Conservation (phyloP, 179 eudicot genomes). For the Vitellaria paradoxa region DNA sequence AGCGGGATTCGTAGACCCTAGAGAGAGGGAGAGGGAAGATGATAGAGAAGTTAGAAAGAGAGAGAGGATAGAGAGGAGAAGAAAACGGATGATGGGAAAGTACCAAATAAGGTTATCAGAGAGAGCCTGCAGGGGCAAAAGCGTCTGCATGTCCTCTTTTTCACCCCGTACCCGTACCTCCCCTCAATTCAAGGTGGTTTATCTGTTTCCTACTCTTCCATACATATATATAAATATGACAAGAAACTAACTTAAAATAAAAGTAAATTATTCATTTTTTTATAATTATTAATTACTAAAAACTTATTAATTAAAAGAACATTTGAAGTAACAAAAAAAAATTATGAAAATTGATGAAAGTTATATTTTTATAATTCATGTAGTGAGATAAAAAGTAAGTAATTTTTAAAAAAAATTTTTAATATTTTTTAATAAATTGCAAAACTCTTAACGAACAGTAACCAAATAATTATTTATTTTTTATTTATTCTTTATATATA, state of each 20-base stretch:
- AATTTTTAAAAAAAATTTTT: no score
- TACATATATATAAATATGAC: not conserved
- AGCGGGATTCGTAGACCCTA: not conserved
- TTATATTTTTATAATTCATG: no score
- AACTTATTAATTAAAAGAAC: no score
- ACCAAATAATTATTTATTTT: no score
- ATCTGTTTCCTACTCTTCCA: constrained; percentile 3
- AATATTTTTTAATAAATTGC: no score
- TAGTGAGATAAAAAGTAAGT: no score
- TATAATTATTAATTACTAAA: not conserved
- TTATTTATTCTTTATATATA: no score
- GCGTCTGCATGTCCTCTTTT: constrained; percentile 49
- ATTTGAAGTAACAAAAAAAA: no score
- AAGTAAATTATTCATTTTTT: no score
- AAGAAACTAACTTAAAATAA: no score
- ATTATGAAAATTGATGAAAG: no score
- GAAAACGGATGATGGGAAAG: constrained; percentile 1
- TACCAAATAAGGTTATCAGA: constrained; percentile 3
- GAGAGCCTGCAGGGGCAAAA: constrained; percentile 18
- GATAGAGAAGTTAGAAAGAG: constrained; percentile 9
- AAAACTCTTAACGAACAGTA: no score
- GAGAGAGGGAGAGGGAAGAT: not conserved
- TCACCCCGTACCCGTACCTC: constrained; percentile 20
- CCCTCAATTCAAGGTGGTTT: not conserved
- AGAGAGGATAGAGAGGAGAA: constrained; percentile 9